These are phyloP conservation scores for Lasiodiplodia sp. DNA, from an alignment of 2,329 filamentous ascomycete genomes.

Conservation along the genomic window DNA sequence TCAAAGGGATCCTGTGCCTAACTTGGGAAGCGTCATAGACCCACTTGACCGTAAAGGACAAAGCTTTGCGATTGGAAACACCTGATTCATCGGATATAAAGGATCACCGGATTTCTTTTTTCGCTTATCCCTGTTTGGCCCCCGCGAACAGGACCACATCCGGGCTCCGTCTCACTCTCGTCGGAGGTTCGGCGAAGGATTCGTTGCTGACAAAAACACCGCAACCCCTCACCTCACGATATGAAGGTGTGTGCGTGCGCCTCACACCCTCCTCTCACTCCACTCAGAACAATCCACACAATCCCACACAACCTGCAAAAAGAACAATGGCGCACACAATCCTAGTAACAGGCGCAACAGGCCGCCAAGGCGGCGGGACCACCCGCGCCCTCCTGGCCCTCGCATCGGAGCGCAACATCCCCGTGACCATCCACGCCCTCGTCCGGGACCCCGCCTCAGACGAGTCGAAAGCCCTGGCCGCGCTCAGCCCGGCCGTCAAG, in stretches of 20 bases:
- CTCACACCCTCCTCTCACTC: background rate
- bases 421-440: constrained; percentile 20
- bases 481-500: constrained; percentile 29
- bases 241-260: background rate
- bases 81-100: no score
- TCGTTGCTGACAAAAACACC: constrained; percentile 5
- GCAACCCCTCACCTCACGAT: background rate
- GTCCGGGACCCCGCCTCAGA: constrained; percentile 13
- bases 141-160: no score
- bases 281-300: no score
- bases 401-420: background rate
- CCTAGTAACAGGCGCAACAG: constrained; percentile 37
- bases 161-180: background rate
- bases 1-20: no score
- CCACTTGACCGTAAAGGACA: no score
- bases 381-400: constrained; percentile 43
- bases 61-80: no score
- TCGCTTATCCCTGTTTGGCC: no score
- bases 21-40: no score
- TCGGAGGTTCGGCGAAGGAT: constrained; percentile 5
- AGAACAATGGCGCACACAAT: constrained; percentile 10
- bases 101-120: no score
- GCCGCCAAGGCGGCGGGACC: constrained; percentile 57
- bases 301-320: background rate
- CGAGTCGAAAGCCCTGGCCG: constrained; percentile 5